Evolutionary conservation across 163 green algal species (phyloP), one percentile per base, ranked within the genome.

Genomic region (Chloromonas sp.): DNA sequence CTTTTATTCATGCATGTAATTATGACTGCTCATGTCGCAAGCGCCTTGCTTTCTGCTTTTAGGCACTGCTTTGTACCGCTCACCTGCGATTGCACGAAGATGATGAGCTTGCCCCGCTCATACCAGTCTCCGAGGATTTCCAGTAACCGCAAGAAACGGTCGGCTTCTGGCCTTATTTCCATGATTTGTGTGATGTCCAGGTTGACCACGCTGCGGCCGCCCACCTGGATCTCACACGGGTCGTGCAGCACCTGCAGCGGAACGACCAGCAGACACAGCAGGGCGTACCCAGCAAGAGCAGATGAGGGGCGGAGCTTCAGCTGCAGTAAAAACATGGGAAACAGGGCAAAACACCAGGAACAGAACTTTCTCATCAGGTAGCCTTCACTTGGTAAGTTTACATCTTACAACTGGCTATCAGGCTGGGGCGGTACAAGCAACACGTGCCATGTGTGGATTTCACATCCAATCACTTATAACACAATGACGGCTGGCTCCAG

Each of bases 81-180:
- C 61, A 85, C 96, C 91, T 99, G 96, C 13, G 85, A 94, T 74
- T 95, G 88, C 59, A 99, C 96, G 88, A 99, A 99, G 59, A 99
- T 92, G 74, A 99, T 91, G 70, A 98, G 87, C 93, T 98, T 98
- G 86, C 94, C 94, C 1, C 86, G 85, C 87, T 97, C 95, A 87
- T 96, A 97, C 85, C 88, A 91, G 71, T 91, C 85, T 1, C 91
- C 91, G 78, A 98, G 89, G 0, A 98, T 87, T 92, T 99, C 96
- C 84, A 99, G 94, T 83, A 99, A 89, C 59, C 97, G 93, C 86
- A 98, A 87, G 90, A 99, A 98, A 80, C 97, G 92, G 2, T 99
- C 94, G 76, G 91, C 92, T 85, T 97, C 94, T 0, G 93, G 91
- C 61, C 95, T 89, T 5, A 98, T 93, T 90, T 99, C 97, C 59